These are phyloP conservation scores for Populus hybrid DNA, from an alignment of 441 rosid species.

Conservation along the genomic window DNA sequence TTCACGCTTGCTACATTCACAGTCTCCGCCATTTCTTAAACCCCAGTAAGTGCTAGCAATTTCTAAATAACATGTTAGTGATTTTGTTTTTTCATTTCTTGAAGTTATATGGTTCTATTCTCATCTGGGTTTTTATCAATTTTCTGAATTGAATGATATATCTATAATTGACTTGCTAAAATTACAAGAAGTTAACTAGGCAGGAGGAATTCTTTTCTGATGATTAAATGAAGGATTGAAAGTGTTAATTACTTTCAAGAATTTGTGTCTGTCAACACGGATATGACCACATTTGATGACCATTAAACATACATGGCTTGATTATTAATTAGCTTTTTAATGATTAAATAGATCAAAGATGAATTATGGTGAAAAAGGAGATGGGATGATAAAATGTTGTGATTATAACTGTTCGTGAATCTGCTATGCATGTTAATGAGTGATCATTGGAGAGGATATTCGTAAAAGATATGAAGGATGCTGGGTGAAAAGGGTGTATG, in stretches of 20 bases:
- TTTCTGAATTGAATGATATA: not conserved
- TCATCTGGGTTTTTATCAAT: conserved; percentile 12
- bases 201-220: not conserved
- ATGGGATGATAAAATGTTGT: not conserved
- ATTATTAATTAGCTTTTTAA: not conserved
- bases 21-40: conserved; percentile 14
- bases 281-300: not conserved
- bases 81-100: not conserved
- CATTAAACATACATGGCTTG: not conserved
- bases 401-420: not conserved
- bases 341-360: not conserved
- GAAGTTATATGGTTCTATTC: not conserved
- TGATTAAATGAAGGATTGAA: not conserved
- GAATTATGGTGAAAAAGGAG: not conserved
- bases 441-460: not conserved
- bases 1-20: conserved; percentile 25
- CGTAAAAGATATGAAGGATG: not conserved
- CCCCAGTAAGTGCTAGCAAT: conserved; percentile 11
- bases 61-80: not conserved
- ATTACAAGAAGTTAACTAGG: not conserved
- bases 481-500: not conserved
- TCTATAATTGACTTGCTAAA: not conserved
- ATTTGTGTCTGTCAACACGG: not conserved
- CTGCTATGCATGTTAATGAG: not conserved
- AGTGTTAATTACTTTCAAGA: not conserved